Percentiles rank a stretch among this genome's conserved stretches.
phyloP scores from a whole-genome alignment of 345 rosid species.

The Gossypium stocksii region DNA sequence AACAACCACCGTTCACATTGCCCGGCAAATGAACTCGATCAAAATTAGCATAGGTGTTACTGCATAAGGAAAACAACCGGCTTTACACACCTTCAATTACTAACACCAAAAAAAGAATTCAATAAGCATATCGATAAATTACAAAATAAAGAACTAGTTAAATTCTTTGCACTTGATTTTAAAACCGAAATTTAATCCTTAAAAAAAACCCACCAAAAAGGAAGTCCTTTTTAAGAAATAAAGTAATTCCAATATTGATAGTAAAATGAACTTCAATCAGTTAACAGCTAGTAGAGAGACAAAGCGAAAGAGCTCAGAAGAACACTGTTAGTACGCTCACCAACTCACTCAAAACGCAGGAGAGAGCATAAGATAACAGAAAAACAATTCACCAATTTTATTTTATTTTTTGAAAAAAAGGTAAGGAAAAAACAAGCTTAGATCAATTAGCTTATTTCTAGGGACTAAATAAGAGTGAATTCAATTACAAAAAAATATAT shows the following conservation, averaged over 20 bases:
- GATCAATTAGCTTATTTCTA: conserved; percentile 36
- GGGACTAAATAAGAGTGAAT: conserved; percentile 26
- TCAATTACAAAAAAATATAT: background rate
- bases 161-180: background rate
- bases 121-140: background rate
- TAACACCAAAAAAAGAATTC: background rate
- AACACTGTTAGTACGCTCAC: conserved; percentile 9
- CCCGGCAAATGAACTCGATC: conserved; percentile 11
- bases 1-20: conserved; percentile 25
- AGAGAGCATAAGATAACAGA: background rate
- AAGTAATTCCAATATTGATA: background rate
- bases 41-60: conserved; percentile 13
- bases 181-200: background rate
- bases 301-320: background rate
- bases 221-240: background rate
- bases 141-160: background rate
- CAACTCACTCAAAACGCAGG: conserved; percentile 10
- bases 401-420: background rate
- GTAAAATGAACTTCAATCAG: background rate
- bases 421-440: conserved; percentile 13
- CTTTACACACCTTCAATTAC: background rate
- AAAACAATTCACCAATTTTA: background rate
- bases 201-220: too few species aligned
- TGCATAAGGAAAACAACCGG: background rate
- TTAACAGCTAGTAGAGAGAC: background rate